phyloP scores from a whole-genome alignment of 805 yeast genomes.

The Jamesozyma rosinii region DNA sequence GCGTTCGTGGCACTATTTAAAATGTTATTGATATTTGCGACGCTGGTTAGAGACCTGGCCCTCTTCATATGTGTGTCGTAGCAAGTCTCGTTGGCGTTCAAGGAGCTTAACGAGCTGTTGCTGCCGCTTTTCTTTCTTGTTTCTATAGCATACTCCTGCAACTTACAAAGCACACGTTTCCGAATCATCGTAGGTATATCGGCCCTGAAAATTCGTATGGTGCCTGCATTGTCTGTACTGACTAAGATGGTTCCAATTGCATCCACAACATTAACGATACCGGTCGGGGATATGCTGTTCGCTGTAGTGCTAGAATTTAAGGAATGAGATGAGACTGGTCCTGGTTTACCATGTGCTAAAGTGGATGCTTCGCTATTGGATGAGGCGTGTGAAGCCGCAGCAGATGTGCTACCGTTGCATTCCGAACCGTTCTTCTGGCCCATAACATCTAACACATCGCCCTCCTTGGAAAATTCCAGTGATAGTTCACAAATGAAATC shows the following conservation, averaged over 20 bases:
- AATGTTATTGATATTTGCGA: not conserved
- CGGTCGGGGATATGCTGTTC: not conserved
- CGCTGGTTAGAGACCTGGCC: conserved; percentile 4
- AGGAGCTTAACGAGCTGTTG: conserved; percentile 2
- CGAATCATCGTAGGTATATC: conserved; percentile 54
- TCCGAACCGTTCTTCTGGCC: not conserved
- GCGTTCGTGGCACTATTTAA: not conserved
- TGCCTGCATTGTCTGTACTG: conserved; percentile 66
- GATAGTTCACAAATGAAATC: conserved; percentile 68
- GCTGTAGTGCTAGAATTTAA: not conserved
- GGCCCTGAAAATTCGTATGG: conserved; percentile 68
- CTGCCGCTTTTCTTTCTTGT: not conserved
- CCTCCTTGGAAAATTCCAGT: conserved; percentile 19
- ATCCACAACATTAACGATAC: conserved; percentile 20
- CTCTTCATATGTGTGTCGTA: conserved; percentile 1
- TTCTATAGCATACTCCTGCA: conserved; percentile 10
- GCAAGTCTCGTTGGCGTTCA: not conserved
- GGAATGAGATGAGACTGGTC: not conserved
- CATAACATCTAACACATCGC: conserved; percentile 4
- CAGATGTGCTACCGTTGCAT: not conserved
- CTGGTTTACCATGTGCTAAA: not conserved
- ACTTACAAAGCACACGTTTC: conserved; percentile 25
- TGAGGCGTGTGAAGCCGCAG: not conserved
- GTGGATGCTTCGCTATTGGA: not conserved
- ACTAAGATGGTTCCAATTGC: conserved; percentile 47